A percentile compares a stretch with the other conserved stretches of the same genome.
phyloP scores from a whole-genome alignment of 805 yeast genomes.

The Osmozyma mogii region DNA sequence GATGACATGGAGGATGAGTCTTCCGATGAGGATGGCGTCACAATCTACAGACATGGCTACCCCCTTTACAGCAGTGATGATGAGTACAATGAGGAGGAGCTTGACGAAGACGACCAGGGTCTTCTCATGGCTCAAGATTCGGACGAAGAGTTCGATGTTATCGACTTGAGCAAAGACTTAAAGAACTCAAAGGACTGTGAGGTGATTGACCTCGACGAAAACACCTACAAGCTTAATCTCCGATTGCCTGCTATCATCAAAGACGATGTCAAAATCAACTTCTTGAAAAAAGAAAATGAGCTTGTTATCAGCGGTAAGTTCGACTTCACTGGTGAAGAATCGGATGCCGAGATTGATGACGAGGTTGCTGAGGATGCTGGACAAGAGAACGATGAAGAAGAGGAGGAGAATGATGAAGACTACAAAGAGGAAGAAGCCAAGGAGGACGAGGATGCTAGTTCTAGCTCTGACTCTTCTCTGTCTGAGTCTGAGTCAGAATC shows the following conservation, averaged over 20 bases:
- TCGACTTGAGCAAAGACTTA: conserved; percentile 36
- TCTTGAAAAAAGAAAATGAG: conserved; percentile 33
- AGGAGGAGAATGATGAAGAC: conserved; percentile 15
- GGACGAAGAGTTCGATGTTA: conserved; percentile 22
- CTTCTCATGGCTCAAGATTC: conserved; percentile 11
- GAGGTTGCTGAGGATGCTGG: background rate
- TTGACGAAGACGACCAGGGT: conserved; percentile 20
- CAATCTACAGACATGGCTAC: conserved; percentile 34
- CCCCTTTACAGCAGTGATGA: conserved; percentile 24
- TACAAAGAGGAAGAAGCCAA: conserved; percentile 4
- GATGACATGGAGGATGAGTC: conserved; percentile 21
- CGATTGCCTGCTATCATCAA: conserved; percentile 34
- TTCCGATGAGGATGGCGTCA: conserved; percentile 32
- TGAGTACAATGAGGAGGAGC: conserved; percentile 33
- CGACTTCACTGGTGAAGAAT: conserved; percentile 18
- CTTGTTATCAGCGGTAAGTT: conserved; percentile 33
- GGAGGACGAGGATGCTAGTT: conserved; percentile 9
- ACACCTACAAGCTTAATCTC: conserved; percentile 31
- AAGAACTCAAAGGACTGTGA: conserved; percentile 38
- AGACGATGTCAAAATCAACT: conserved; percentile 33
- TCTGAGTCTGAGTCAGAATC: conserved; percentile 11
- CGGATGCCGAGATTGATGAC: conserved; percentile 17
- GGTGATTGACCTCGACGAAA: conserved; percentile 29
- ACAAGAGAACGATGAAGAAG: conserved; percentile 3
- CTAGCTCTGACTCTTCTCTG: conserved; percentile 4